Conservation (phyloP, 306 rosid genomes). For the Vicia faba region DNA sequence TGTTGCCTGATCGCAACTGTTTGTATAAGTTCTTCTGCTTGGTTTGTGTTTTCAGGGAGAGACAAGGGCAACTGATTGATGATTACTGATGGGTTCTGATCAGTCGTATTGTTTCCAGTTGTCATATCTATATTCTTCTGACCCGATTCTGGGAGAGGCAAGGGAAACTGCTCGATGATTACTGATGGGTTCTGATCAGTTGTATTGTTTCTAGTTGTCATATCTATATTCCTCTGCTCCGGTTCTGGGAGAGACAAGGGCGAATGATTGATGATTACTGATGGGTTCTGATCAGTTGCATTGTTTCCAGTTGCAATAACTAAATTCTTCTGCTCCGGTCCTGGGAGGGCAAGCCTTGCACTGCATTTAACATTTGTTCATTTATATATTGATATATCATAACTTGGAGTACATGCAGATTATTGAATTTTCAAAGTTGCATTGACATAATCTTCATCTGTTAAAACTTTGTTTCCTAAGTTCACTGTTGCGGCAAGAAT, state of each 20-base stretch:
- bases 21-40: slow-evolving; percentile 50
- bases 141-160: slow-evolving; percentile 76
- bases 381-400: slow-evolving; percentile 42
- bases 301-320: slow-evolving; percentile 55
- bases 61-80: slow-evolving; percentile 51
- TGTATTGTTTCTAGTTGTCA: slow-evolving; percentile 49
- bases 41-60: slow-evolving; percentile 53
- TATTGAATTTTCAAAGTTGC: slow-evolving; percentile 32
- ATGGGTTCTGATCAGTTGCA: slow-evolving; percentile 45
- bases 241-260: slow-evolving; percentile 70
- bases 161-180: slow-evolving; percentile 44
- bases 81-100: slow-evolving; percentile 42
- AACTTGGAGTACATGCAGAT: slow-evolving; percentile 20
- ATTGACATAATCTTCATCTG: slow-evolving; percentile 20
- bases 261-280: slow-evolving; percentile 41
- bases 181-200: slow-evolving; percentile 43
- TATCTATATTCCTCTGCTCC: slow-evolving; percentile 67
- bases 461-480: slow-evolving; percentile 21
- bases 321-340: slow-evolving; percentile 76
- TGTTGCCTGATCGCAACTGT: slow-evolving; percentile 47
- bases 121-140: slow-evolving; percentile 63
- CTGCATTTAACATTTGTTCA: slow-evolving; percentile 58
- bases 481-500: slow-evolving; percentile 11
- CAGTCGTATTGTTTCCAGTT: slow-evolving; percentile 45
- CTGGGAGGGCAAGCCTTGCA: slow-evolving; percentile 97